phyloP scores from a whole-genome alignment of 1,284 basidiomycete species.

The Pyrrhoderma lamaoense region DNA sequence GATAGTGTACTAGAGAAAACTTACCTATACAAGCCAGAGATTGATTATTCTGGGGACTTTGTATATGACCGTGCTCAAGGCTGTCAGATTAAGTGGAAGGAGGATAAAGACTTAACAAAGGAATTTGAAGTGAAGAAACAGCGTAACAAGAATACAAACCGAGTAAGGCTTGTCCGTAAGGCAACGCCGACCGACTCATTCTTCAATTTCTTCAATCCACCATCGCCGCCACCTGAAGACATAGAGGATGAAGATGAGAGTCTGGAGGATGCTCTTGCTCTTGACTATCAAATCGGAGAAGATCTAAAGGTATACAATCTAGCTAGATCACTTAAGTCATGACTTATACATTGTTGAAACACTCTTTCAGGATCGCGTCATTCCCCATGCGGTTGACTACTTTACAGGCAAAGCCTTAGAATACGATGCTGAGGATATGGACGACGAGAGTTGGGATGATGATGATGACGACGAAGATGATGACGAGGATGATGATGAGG shows the following conservation, averaged over 20 bases:
- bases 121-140: slow-evolving; percentile 99
- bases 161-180: slow-evolving; percentile 88
- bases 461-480: slow-evolving; percentile 51
- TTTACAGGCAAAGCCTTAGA: slow-evolving; percentile 96
- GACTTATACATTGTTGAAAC: neutral
- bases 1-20: slow-evolving; percentile 86
- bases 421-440: slow-evolving; percentile 75
- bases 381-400: slow-evolving; percentile 91
- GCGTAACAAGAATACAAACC: slow-evolving; percentile 95
- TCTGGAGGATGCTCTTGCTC: slow-evolving; percentile 88
- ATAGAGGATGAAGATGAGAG: slow-evolving; percentile 83
- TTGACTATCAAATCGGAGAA: slow-evolving; percentile 98
- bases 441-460: slow-evolving; percentile 59
- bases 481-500: slow-evolving; percentile 35
- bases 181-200: slow-evolving; percentile 85
- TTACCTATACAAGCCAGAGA: slow-evolving; percentile 91
- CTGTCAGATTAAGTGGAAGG: slow-evolving; percentile 94
- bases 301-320: slow-evolving; percentile 99
- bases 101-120: slow-evolving; percentile 96
- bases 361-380: slow-evolving; percentile 47
- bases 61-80: slow-evolving; percentile 92
- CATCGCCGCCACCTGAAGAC: slow-evolving; percentile 54
- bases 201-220: slow-evolving; percentile 96
- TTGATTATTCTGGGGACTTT: slow-evolving; percentile 92
- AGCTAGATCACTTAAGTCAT: no score